A percentile compares a stretch with the other conserved stretches of the same genome.
Evolutionary conservation across 345 rosid genomes (phyloP).

Genomic region (Crucihimalaya himalaica): DNA sequence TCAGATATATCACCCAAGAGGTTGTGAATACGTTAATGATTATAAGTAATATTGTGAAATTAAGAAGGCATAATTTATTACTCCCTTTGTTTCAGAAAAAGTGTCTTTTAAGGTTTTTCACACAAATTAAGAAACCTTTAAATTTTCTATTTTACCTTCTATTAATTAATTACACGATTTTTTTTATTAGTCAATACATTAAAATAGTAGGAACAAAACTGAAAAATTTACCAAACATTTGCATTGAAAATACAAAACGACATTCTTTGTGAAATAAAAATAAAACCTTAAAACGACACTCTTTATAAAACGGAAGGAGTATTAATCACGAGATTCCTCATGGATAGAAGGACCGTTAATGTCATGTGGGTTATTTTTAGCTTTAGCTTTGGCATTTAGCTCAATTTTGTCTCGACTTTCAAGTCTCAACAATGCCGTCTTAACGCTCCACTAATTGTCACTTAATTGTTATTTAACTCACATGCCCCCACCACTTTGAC

Average conservation of each 20-base stretch:
- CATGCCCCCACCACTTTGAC: constrained; percentile 36
- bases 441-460: constrained; percentile 31
- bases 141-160: no score
- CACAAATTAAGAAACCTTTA: no score
- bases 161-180: no score
- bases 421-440: constrained; percentile 25
- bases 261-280: no score
- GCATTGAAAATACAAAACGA: no score
- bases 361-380: constrained; percentile 15
- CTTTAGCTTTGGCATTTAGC: constrained; percentile 25
- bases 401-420: constrained; percentile 14
- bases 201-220: no score
- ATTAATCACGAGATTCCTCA: constrained; percentile 21
- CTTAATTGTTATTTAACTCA: constrained; percentile 26
- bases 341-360: constrained; percentile 14
- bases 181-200: no score
- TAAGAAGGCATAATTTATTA: constrained; percentile 3
- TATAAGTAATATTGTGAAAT: background rate
- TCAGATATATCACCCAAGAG: background rate
- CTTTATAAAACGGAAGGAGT: no score
- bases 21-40: background rate
- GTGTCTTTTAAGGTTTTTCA: no score
- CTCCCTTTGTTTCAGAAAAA: no score
- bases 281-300: no score
- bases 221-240: no score